Conservation (phyloP, 192 early-diverging fungal genomes). For the Coemansia biformis region DNA sequence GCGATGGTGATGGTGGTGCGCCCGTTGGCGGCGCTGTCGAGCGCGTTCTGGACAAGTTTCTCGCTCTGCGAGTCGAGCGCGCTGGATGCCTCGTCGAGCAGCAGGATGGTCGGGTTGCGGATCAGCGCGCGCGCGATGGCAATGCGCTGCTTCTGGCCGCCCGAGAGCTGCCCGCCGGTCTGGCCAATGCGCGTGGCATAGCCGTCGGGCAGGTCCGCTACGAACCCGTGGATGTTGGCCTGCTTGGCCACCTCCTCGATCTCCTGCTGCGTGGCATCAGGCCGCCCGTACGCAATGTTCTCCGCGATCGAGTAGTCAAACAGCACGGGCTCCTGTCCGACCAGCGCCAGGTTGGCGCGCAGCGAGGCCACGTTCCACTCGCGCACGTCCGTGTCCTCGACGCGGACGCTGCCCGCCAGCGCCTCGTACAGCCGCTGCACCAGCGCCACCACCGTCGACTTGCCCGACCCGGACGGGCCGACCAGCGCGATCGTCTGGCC, state of each 20-base stretch:
- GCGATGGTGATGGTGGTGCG: conserved; percentile 73
- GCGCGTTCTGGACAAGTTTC: conserved; percentile 70
- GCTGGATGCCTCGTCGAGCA: conserved; percentile 81
- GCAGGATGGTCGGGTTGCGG: conserved; percentile 62
- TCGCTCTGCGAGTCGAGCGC: conserved; percentile 81
- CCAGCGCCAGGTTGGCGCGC: conserved; percentile 73
- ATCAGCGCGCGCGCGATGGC: conserved; percentile 69
- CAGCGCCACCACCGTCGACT: conserved; percentile 61
- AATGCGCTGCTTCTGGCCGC: conserved; percentile 67
- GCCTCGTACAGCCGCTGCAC: conserved; percentile 80
- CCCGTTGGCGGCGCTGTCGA: conserved; percentile 63
- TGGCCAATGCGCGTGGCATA: conserved; percentile 68
- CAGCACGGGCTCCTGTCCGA: conserved; percentile 88
- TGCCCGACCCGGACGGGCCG: conserved; percentile 82
- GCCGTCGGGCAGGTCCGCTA: conserved; percentile 51
- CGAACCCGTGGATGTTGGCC: conserved; percentile 63
- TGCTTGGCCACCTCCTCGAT: conserved; percentile 54
- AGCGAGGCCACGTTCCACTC: conserved; percentile 64
- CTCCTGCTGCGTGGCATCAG: conserved; percentile 51
- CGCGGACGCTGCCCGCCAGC: conserved; percentile 51
- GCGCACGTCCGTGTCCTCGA: conserved; percentile 59
- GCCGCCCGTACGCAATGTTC: conserved; percentile 76
- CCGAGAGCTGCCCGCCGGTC: conserved; percentile 58
- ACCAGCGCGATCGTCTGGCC: conserved; percentile 81
- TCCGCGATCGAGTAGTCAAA: conserved; percentile 84